A percentile compares a stretch with the other conserved stretches of the same genome.
Evolutionary conservation across 805 yeast genomes (phyloP).

Genomic region (Ogataea neopini): DNA sequence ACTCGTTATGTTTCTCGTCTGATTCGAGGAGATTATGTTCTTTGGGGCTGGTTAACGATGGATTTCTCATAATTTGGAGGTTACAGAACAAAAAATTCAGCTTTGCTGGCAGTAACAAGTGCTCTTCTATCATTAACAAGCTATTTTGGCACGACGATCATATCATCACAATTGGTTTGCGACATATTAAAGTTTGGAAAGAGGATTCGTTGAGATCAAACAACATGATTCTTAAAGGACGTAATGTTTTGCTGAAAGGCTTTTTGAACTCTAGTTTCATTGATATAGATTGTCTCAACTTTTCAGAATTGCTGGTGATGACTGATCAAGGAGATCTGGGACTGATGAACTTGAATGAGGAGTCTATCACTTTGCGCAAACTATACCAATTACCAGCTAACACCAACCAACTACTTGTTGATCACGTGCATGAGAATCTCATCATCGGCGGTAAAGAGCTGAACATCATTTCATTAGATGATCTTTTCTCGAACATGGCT

Average conservation of each 20-base stretch:
- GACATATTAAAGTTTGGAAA: conserved; percentile 66
- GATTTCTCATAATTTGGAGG: conserved; percentile 64
- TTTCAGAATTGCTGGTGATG: conserved; percentile 39
- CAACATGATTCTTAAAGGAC: conserved; percentile 46
- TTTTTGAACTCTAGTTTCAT: conserved; percentile 52
- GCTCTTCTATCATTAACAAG: conserved; percentile 58
- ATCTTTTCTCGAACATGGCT: conserved; percentile 11
- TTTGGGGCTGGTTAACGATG: conserved; percentile 69
- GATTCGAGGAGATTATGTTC: conserved; percentile 58
- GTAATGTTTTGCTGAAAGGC: conserved; percentile 56
- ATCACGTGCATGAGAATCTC: conserved; percentile 19
- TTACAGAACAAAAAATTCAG: conserved; percentile 30
- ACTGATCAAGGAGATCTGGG: conserved; percentile 38
- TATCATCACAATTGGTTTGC: conserved; percentile 56
- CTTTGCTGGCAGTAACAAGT: conserved; percentile 56
- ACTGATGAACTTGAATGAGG: conserved; percentile 31
- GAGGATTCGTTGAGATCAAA: conserved; percentile 18
- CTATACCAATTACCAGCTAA: conserved; percentile 20
- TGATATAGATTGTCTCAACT: conserved; percentile 37
- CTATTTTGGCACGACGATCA: conserved; percentile 55
- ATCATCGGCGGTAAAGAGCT: conserved; percentile 22
- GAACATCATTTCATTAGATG: conserved; percentile 17
- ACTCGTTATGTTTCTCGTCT: conserved; percentile 55
- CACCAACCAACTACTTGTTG: conserved; percentile 27
- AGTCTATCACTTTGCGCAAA: conserved; percentile 22